Base-by-base conservation (phyloP, 2,329 filamentous ascomycete species). In the Talaromyces pinophilus region DNA sequence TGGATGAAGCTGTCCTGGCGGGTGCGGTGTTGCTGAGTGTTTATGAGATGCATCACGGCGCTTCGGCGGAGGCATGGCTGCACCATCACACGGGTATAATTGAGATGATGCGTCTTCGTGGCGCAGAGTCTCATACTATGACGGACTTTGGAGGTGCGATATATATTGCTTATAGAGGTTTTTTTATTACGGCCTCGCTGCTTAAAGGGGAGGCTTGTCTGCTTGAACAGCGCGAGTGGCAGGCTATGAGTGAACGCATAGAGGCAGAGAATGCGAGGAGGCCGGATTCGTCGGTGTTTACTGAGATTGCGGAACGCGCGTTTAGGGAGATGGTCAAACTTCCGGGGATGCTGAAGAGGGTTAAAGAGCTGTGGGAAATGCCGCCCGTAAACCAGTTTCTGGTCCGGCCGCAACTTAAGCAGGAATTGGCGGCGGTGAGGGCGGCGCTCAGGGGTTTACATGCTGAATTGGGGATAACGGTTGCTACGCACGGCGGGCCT, bases 31-130 rank as follows among this genome's bases (percentile, higher is more conserved):
- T 73, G 0, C 71, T 79, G 5, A 75, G 73, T 11, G 70, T 78
- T 25, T 79, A 76, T 61, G 78, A 80, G 50, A 76, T 77, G 68
- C 74, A 77, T 63, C 70, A 72, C 42, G 76, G 73, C 44, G 76
- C 75, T 22, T 72, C 72, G 17, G 71, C 73, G 19, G 68, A 74
- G 10, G 72, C 76, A 4, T 80, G 78, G 77, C 67, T 78, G 5
- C 71, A 71, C n/a, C 78, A 79, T 69, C 74, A 75, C 6, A 70
- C 73, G 0, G 78, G 78, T 7, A 74, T 77, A 4, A 72, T 72
- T 17, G 71, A 73, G 3, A 64, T 79, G 35, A 78, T 79, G 72
- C 71, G 69, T 46, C 69, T 76, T 15, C 77, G 77, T 8, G 77
- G 77, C 4, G 72, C 77, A 7, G 57, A 67, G n/a, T 70, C 72